These are phyloP conservation scores for Botrytis sinoallii DNA, from an alignment of 2,329 filamentous ascomycete species.

Conservation along the genomic window DNA sequence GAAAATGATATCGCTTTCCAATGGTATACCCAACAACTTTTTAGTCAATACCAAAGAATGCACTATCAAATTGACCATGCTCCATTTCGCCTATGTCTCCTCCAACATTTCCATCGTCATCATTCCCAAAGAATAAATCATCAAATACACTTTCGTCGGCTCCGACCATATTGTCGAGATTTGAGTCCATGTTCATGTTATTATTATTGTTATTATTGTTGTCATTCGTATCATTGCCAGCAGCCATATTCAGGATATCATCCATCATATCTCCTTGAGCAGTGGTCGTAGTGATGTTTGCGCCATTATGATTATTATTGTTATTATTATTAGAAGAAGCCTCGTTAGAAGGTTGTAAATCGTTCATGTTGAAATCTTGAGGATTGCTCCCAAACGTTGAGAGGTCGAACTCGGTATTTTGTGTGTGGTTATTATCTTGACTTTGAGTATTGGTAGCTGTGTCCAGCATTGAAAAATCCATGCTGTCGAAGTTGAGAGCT, in stretches of 20 bases:
- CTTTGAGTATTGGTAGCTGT: constrained; percentile 23
- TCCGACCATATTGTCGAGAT: constrained; percentile 49
- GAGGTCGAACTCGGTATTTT: constrained; percentile 35
- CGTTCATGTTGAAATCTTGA: constrained; percentile 43
- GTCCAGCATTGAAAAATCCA: constrained; percentile 32
- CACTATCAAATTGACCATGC: constrained; percentile 34
- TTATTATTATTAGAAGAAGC: constrained; percentile 8
- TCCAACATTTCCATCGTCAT: constrained; percentile 25
- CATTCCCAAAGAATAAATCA: constrained; percentile 32
- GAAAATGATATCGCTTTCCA: not conserved
- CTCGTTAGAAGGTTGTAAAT: constrained; percentile 27
- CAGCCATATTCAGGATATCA: constrained; percentile 27
- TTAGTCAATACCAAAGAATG: constrained; percentile 33
- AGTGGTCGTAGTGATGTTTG: constrained; percentile 16
- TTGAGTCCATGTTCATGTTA: constrained; percentile 48
- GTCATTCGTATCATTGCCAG: not conserved
- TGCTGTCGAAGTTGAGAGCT: constrained; percentile 31
- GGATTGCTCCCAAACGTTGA: constrained; percentile 35
- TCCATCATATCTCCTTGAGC: constrained; percentile 24
- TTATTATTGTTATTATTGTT: constrained; percentile 22
- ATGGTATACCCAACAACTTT: not conserved
- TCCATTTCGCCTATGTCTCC: constrained; percentile 30
- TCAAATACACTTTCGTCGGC: constrained; percentile 35
- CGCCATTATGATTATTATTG: constrained; percentile 14
- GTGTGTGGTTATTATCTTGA: constrained; percentile 27